Evolutionary conservation across 2,329 filamentous ascomycete genomes (phyloP), one percentile per base, ranked within the genome.

Genomic region (Penicillium corylophilum): DNA sequence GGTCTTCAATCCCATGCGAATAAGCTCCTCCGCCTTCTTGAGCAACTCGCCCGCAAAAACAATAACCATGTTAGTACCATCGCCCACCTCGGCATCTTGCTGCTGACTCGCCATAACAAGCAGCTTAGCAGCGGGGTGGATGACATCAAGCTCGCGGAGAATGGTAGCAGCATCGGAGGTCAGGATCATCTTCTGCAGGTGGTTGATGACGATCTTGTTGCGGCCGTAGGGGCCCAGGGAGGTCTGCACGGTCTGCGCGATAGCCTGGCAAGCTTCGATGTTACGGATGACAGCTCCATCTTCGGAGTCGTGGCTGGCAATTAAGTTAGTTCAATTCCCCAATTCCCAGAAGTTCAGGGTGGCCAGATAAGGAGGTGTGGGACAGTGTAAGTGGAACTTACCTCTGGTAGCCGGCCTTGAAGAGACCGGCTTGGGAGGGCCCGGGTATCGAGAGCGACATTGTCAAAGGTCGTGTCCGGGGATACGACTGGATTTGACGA

Each of bases 141-240:
- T 92, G 57, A 99, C 94, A 69, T 99, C 94, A 73, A 99, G 85
- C 79, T 99, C 95, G 69, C 91, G 88, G 64, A 99, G 83, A 71
- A 99, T 99, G 39, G 94, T 97, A 61, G 94, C 94, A 60, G 94
- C 94, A 71, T 99, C 94, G 55, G 92, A 97, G 64, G 95, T 99
- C 60, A 99, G 82, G 66, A 96, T 95, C 94, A 99, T 96, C 82
- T 99, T 99, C 76, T 96, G 90, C 58, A 99, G 82, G 78, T 99
- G 95, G 81, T 99, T 99, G 82, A 99, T 97, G 78, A 99, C 90
- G 71, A 99, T 92, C 81, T 99, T 99, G 82, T 99, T 99, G 76
- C 94, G 89, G 69, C 94, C 94, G 76, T 96, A 96, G 54, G 94
- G 94, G 46, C 94, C 95, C 31, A 99, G 83, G 41, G 94, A 97